Percentiles rank a stretch among this genome's conserved stretches.
phyloP scores from a whole-genome alignment of 306 rosid genomes.

The Luffa aegyptiaca region DNA sequence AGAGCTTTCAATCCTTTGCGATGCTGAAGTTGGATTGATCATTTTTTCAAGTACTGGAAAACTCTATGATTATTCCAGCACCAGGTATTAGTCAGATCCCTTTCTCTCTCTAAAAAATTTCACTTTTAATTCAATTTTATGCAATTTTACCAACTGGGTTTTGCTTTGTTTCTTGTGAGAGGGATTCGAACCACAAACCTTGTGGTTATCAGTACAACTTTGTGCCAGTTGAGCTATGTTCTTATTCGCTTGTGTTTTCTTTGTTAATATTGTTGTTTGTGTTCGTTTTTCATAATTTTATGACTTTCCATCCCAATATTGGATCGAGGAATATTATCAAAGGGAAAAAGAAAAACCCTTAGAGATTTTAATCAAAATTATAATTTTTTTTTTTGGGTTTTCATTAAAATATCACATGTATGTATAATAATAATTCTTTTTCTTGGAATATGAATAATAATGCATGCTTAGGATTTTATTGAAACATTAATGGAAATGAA shows the following conservation, averaged over 20 bases:
- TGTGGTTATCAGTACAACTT: too few relatives aligned
- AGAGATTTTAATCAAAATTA: neutral
- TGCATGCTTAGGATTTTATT: neutral
- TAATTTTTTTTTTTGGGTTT: neutral
- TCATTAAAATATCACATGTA: neutral
- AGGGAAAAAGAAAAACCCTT: neutral
- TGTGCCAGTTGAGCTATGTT: too few relatives aligned
- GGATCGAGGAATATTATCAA: neutral
- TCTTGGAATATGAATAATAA: neutral
- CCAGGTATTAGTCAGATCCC: slow-evolving; percentile 30
- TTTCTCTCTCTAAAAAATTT: neutral
- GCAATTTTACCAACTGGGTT: neutral
- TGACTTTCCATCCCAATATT: neutral
- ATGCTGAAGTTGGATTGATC: slow-evolving; percentile 30
- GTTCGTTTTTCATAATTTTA: neutral
- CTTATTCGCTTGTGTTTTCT: too few relatives aligned
- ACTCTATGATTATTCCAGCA: slow-evolving; percentile 26
- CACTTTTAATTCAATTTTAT: neutral
- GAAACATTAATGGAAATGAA: too few relatives aligned
- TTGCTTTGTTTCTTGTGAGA: neutral
- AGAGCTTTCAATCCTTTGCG: slow-evolving; percentile 38
- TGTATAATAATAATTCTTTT: neutral
- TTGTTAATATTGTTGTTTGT: neutral
- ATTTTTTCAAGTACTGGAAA: slow-evolving; percentile 30
- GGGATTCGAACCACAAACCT: too few relatives aligned